Evolutionary conservation across 495 filamentous ascomycete species (phyloP), one percentile per base, ranked within the genome.

Genomic region (Xylaria grammica): DNA sequence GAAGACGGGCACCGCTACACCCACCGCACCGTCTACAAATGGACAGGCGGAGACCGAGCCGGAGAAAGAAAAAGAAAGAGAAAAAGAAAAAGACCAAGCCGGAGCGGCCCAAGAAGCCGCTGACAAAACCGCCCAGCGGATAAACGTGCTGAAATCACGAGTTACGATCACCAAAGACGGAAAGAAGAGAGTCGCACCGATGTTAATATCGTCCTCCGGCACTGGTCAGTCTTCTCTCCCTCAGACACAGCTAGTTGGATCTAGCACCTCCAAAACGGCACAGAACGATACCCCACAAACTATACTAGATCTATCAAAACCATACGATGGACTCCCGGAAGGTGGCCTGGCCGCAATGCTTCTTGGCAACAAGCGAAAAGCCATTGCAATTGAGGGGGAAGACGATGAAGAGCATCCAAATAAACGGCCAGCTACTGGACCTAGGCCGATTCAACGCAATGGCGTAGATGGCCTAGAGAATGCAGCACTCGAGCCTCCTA

Each of bases 151-250:
- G 63, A 98, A 98, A 74, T 87, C 92, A 53, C 89, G 94, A 10
- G 92, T 97, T 8, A 97, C 93, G 19, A 90, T 96, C 52, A 97
- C 93, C 1, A 97, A 98, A 74, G 95, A 99, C 58, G 95, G 95
- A 19, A 97, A 93, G 78, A 99, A 98, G 78, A 86, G 96, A 26
- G 93, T 99, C 59, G 91, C 92, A 3, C 95, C 95, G 6, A 76
- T 98, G 68, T 84, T 99, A 4, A 90, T 99, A 17, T 97, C 95
- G 4, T 91, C 87, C 20, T 89, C 91, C 22, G 91, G 90, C 8
- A 89, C 86, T 6, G 90, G 90, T 17, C 89, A 94, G 67, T 92
- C 92, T 0, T 95, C 92, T 11, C 79, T 97, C n/a, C 94, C 94
- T 0, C 90, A 93, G 63, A 85, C 91, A 11, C 89, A 93, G 58